These are phyloP conservation scores for Amaranthus hypochondriacus DNA, from an alignment of 148 eudicot genomes.

Conservation along the genomic window DNA sequence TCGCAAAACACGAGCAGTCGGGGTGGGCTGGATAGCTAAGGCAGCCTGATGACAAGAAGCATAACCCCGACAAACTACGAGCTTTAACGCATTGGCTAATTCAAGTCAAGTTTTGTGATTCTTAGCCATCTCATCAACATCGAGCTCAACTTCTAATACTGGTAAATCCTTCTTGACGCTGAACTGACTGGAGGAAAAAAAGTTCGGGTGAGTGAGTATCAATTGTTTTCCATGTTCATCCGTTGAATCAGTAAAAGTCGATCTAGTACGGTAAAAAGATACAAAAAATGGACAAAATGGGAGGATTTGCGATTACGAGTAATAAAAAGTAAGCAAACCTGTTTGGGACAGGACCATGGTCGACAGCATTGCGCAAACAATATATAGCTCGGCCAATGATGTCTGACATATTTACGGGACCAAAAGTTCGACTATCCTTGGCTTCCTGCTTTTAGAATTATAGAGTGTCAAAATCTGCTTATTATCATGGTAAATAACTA, in stretches of 20 bases:
- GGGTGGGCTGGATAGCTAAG: neutral
- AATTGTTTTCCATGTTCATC: no score
- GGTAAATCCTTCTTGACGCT: constrained; percentile 48
- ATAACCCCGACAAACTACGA: neutral
- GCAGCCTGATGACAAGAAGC: neutral
- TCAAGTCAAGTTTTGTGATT: constrained; percentile 49
- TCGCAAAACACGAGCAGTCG: neutral
- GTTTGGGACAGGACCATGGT: constrained; percentile 91
- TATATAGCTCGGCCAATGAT: constrained; percentile 85
- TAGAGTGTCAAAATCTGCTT: constrained; percentile 12
- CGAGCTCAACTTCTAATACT: constrained; percentile 77
- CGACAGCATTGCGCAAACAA: constrained; percentile 72
- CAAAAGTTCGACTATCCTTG: constrained; percentile 76
- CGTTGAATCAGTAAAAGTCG: no score
- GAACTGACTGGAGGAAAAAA: constrained; percentile 18
- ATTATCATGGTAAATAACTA: neutral
- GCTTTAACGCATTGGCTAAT: neutral
- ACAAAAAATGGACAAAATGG: no score
- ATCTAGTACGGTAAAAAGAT: no score
- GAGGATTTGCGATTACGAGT: no score
- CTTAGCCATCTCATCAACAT: constrained; percentile 89
- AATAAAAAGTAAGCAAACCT: constrained; percentile 38
- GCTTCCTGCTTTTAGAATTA: constrained; percentile 57
- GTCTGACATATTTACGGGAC: constrained; percentile 67
- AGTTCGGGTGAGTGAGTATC: neutral